phyloP scores from a whole-genome alignment of 2,329 filamentous ascomycete genomes.

The Calonectria hongkongensis region DNA sequence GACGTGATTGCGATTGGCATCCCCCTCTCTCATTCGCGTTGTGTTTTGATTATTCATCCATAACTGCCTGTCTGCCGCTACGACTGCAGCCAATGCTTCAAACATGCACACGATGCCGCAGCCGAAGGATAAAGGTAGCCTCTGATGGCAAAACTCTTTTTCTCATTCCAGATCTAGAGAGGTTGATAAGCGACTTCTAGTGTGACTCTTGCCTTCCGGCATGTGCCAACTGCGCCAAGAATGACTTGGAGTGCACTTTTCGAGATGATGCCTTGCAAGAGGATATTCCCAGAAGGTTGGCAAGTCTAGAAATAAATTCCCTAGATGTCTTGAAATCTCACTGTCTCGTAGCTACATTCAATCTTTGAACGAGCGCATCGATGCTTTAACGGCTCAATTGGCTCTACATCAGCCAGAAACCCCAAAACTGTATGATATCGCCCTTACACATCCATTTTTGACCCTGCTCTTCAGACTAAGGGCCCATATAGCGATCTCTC shows the following conservation, averaged over 20 bases:
- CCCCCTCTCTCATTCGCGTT: constrained; percentile 7
- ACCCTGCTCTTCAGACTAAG: too few species aligned
- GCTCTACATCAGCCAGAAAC: constrained; percentile 2
- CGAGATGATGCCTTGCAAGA: constrained; percentile 27
- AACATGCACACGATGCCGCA: constrained; percentile 16
- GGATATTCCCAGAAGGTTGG: constrained; percentile 17
- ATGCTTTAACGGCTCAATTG: neutral
- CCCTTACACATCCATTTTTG: too few species aligned
- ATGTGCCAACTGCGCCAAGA: constrained; percentile 19
- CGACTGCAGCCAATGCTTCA: neutral
- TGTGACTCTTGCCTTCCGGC: constrained; percentile 9
- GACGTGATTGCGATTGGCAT: constrained; percentile 6
- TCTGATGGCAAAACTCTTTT: neutral
- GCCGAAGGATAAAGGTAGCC: constrained; percentile 15
- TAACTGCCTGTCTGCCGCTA: neutral
- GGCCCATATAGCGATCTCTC: neutral
- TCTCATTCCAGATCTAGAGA: neutral
- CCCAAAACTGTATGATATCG: neutral
- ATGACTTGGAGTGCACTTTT: constrained; percentile 24
- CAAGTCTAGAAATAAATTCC: neutral
- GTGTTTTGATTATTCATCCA: constrained; percentile 15
- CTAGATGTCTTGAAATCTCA: neutral
- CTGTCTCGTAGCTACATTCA: constrained; percentile 4
- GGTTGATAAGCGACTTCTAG: neutral
- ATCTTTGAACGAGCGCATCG: constrained; percentile 20